Conservation (phyloP, 169 alveolate genomes). For the Plasmodium vinckei region DNA sequence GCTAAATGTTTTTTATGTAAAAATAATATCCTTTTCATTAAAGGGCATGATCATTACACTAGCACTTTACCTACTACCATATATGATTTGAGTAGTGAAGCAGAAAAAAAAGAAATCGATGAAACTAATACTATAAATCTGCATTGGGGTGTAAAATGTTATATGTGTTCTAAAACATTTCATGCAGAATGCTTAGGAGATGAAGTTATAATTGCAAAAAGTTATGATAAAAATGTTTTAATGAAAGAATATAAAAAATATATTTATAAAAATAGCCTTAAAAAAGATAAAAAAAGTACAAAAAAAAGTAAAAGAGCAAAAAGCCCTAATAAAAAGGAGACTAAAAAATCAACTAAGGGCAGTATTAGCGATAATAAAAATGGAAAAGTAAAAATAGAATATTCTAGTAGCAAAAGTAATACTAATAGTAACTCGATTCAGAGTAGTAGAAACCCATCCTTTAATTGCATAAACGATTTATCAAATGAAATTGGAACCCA, state of each 20-base stretch:
- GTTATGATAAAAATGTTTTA: slow-evolving; percentile 53
- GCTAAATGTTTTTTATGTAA: slow-evolving; percentile 47
- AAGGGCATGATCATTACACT: slow-evolving; percentile 73
- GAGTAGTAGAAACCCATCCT: neutral
- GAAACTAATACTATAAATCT: slow-evolving; percentile 35
- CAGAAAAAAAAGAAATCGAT: slow-evolving; percentile 51
- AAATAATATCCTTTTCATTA: slow-evolving; percentile 29
- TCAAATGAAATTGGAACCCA: slow-evolving; percentile 5
- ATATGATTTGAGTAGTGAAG: slow-evolving; percentile 45
- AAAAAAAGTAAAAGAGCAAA: slow-evolving; percentile 20
- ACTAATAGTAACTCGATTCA: neutral
- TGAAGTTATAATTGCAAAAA: slow-evolving; percentile 48
- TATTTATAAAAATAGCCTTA: slow-evolving; percentile 60
- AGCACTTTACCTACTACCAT: slow-evolving; percentile 26
- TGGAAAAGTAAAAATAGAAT: neutral
- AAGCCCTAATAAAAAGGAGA: neutral
- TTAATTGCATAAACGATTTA: neutral
- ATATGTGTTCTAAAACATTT: slow-evolving; percentile 50
- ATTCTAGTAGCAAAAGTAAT: neutral
- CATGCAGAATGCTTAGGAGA: slow-evolving; percentile 66
- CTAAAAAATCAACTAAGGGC: neutral
- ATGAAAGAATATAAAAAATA: slow-evolving; percentile 71
- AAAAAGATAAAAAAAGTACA: slow-evolving; percentile 30
- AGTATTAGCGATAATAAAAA: neutral
- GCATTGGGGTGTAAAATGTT: slow-evolving; percentile 70